Base-by-base conservation (phyloP, 345 rosid species). In the Heritiera littoralis region DNA sequence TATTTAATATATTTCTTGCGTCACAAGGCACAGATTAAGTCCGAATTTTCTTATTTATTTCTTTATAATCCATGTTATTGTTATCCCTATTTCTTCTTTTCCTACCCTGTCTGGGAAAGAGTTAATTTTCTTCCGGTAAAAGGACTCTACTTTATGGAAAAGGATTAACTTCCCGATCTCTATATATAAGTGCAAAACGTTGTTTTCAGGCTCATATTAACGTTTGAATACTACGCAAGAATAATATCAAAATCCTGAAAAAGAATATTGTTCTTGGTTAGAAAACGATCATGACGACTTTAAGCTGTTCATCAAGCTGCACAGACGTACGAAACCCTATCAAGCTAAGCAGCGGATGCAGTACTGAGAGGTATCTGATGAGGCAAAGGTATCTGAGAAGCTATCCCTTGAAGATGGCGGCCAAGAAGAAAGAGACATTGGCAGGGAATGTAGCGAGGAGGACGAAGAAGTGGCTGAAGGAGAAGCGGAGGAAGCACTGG, bases 321-420 rank as follows among this genome's bases (percentile, higher is more conserved):
- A 51, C 18, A 15, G 45, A 51, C 2, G n/a, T 51, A 3, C 45
- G 28, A 52, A 32, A 51, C 3, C 60, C 75, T 30, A 30, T 72
- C 45, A 72, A 51, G 17, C 75, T 52, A 52, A 15, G 75, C 45
- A 14, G 3, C 2, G 61, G 75, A 17, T 72, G 75, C 15, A 72
- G 61, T 8, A 15, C 6, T 14, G 45, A 72, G 23, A 17, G 45
- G n/a, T 72, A 51, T 9, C 3, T 72, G 75, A 51, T 72, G 75
- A 72, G 75, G 61, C 75, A 72, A 51, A 72, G n/a, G 0, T 72
- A 72, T 60, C 40, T 72, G 23, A 72, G 75, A 72, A 72, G 75
- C 45, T 72, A 72, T 17, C 75, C 75, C n/a, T 72, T 72, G 59
- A 28, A 14, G 66, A 61, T 7, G 5, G 5, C 9, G 5, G 5